These are phyloP conservation scores for Caryopteris hybrid DNA, from an alignment of 305 asterid species.

Conservation along the genomic window DNA sequence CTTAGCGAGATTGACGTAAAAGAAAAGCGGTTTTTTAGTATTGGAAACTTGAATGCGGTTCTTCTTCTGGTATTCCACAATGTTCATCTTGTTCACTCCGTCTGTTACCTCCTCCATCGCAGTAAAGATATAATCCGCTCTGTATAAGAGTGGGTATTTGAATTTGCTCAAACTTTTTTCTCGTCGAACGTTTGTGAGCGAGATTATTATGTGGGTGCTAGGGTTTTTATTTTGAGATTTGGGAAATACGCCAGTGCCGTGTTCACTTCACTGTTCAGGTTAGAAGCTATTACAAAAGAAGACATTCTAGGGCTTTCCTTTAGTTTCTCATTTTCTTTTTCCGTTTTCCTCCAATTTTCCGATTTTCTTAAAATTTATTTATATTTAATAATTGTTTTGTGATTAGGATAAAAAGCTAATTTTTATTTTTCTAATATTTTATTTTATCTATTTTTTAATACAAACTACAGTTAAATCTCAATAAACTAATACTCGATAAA, in stretches of 20 bases:
- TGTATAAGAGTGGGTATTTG: not conserved
- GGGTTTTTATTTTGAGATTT: constrained; percentile 27
- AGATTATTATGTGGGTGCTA: constrained; percentile 26
- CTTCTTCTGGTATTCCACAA: constrained; percentile 46
- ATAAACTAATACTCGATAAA: no score
- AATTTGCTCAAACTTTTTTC: not conserved
- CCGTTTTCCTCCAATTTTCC: no score
- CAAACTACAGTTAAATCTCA: no score
- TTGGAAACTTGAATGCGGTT: constrained; percentile 73
- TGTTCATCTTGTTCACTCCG: constrained; percentile 50
- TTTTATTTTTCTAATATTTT: no score
- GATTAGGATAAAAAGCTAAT: no score
- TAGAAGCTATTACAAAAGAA: not conserved
- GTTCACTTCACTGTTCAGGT: no score
- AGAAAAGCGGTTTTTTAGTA: constrained; percentile 67
- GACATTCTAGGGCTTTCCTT: not conserved
- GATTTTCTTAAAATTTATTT: no score
- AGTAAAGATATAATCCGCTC: not conserved
- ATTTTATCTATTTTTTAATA: no score
- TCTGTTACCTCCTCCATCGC: constrained; percentile 57
- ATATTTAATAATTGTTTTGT: no score
- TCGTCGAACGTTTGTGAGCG: not conserved
- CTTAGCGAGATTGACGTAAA: constrained; percentile 74
- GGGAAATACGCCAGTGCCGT: constrained; percentile 13
- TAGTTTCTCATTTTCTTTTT: not conserved